Base-by-base conservation (phyloP, 2,329 filamentous ascomycete species). In the Tricladium varicosporioides region DNA sequence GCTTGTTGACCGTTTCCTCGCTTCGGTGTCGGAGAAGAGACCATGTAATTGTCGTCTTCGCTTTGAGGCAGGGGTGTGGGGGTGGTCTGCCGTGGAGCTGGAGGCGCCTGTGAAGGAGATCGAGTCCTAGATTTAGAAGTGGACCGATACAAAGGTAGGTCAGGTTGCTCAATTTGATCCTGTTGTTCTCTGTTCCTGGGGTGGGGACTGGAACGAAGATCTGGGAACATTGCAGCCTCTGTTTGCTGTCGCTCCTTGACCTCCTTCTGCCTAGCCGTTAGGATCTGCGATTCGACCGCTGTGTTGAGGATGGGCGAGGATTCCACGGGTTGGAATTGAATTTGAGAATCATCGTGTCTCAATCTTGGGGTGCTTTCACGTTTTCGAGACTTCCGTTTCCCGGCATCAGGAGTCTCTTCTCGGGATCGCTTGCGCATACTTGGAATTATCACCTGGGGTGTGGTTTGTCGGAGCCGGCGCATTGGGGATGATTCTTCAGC, bases 191-290 rank as follows among this genome's bases (percentile, higher is more conserved):
- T 60, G 45, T 31, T 31, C 27, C 53, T 63, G 1, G 52, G 48
- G 40, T 63, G 61, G 32, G 79, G 75, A 60, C 80, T 86, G 1
- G 85, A 86, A 31, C 78, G 78, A 22, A 92, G 78, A 16, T 87
- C 83, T 1, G 87, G 79, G 63, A 92, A 93, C 60, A 93, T 76
- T 0, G 79, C 79, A 5, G 83, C 82, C 61, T 88, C 84, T 8
- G 73, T 72, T 47, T 80, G 80, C 69, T 95, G 91, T 50, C 87
- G 80, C 64, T 90, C 85, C 47, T 85, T 82, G 44, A 93, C 84
- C 65, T 96, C 91, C 66, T 81, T 87, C 70, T 96, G 91, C 45
- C 85, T 82, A 36, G 92, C 89, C 0, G 91, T 96, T 49, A 96
- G 75, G 15, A 86, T 73, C 64, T 94, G 91, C 0, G 88, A 91